These are phyloP conservation scores for Saprolegnia diclina DNA, from an alignment of 352 stramenopile genomes.

Conservation along the genomic window DNA sequence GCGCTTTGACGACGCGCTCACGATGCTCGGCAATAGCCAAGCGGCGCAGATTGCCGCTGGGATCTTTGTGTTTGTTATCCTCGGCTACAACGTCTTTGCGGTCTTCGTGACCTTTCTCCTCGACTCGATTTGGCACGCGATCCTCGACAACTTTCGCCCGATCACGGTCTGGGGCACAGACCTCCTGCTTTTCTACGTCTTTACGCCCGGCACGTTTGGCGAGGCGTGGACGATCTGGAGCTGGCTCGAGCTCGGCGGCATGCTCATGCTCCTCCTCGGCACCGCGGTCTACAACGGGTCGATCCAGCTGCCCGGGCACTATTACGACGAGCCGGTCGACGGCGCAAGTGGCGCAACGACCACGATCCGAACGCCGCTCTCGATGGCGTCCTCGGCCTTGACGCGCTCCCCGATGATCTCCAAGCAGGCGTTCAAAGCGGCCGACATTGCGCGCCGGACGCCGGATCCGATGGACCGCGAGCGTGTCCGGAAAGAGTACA, in stretches of 20 bases:
- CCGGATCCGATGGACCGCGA: constrained; percentile 74
- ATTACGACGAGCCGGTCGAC: constrained; percentile 69
- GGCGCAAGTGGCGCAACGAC: constrained; percentile 35
- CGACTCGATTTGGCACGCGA: constrained; percentile 97
- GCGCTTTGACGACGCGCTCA: constrained; percentile 71
- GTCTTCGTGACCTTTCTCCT: constrained; percentile 95
- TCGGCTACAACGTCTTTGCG: constrained; percentile 96
- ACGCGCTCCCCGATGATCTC: constrained; percentile 72
- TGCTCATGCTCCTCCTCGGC: constrained; percentile 90
- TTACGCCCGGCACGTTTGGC: constrained; percentile 87
- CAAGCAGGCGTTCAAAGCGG: constrained; percentile 75
- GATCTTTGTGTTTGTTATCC: constrained; percentile 91
- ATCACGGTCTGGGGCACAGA: constrained; percentile 95
- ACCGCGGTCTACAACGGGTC: constrained; percentile 97
- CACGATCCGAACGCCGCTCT: constrained; percentile 59
- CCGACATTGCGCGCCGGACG: constrained; percentile 70
- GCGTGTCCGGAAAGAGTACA: constrained; percentile 76
- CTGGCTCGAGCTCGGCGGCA: constrained; percentile 92
- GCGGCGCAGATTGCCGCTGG: constrained; percentile 59
- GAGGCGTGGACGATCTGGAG: constrained; percentile 93
- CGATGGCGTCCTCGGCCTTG: constrained; percentile 50
- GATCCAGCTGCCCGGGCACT: constrained; percentile 65
- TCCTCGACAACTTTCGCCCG: constrained; percentile 96
- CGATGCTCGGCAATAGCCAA: constrained; percentile 63
- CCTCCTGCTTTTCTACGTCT: constrained; percentile 94